These are phyloP conservation scores for Mycena olivaceomarginata DNA, from an alignment of 768 basidiomycete genomes.

Conservation along the genomic window DNA sequence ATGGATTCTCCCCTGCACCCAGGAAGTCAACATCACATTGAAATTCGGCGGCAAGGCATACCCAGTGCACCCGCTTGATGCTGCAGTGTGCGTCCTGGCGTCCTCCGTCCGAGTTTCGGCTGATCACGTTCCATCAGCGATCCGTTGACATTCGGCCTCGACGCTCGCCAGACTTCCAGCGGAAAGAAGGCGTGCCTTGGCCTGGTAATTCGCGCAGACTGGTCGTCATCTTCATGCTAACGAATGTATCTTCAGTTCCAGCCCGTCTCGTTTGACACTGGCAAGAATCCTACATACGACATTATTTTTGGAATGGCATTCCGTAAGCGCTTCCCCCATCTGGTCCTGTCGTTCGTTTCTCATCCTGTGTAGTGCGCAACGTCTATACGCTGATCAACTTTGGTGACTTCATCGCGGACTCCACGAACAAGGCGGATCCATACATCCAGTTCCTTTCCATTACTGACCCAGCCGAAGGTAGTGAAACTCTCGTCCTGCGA, in stretches of 20 bases:
- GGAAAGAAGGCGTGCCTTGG: slow-evolving; percentile 81
- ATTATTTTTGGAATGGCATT: slow-evolving; percentile 91
- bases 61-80: slow-evolving; percentile 86
- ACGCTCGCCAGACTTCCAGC: slow-evolving; percentile 43
- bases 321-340: slow-evolving; percentile 63
- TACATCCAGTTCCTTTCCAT: slow-evolving; percentile 83
- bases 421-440: slow-evolving; percentile 70
- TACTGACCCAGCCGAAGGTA: slow-evolving; percentile 63
- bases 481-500: background rate
- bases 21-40: slow-evolving; percentile 82
- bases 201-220: slow-evolving; percentile 67
- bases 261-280: slow-evolving; percentile 87
- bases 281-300: slow-evolving; percentile 72
- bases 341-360: slow-evolving; percentile 1
- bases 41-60: slow-evolving; percentile 82
- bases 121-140: slow-evolving; percentile 20
- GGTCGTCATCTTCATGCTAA: background rate
- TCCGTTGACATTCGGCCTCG: slow-evolving; percentile 36
- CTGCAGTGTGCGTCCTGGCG: slow-evolving; percentile 75
- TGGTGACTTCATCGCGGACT: slow-evolving; percentile 78
- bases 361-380: slow-evolving; percentile 77
- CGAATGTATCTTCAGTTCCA: slow-evolving; percentile 73
- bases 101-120: slow-evolving; percentile 31
- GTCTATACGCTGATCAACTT: slow-evolving; percentile 83
- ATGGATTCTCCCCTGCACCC: slow-evolving; percentile 87